phyloP scores from a whole-genome alignment of 306 rosid genomes.

The Coriaria nepalensis region DNA sequence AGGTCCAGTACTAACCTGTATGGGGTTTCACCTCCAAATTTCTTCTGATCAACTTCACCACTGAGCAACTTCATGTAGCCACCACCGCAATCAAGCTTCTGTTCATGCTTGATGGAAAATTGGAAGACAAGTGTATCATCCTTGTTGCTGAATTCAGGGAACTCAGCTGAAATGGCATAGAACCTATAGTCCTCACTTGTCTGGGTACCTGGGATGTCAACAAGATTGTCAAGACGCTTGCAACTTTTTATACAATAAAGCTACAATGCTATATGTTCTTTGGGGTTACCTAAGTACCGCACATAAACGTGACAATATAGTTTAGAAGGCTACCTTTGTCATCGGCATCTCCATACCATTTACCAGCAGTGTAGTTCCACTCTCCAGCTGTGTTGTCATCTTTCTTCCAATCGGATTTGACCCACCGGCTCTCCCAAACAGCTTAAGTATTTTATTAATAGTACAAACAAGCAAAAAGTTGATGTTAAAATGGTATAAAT shows the following conservation, averaged over 20 bases:
- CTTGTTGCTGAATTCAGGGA: slow-evolving; percentile 83
- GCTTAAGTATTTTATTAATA: slow-evolving; percentile 23
- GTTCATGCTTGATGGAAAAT: slow-evolving; percentile 81
- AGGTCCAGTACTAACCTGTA: no score
- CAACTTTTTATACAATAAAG: no score
- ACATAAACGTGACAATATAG: no score
- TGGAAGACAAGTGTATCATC: slow-evolving; percentile 68
- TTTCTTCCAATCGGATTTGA: slow-evolving; percentile 80
- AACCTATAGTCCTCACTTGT: slow-evolving; percentile 83
- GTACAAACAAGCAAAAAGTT: no score
- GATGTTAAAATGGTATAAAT: no score
- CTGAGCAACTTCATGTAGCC: not conserved
- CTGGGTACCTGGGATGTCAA: slow-evolving; percentile 52
- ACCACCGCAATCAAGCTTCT: slow-evolving; percentile 28
- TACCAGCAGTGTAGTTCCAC: slow-evolving; percentile 84
- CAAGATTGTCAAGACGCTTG: no score
- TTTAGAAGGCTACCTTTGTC: slow-evolving; percentile 47
- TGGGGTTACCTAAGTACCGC: no score
- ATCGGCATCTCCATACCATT: slow-evolving; percentile 71
- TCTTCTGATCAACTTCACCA: not conserved
- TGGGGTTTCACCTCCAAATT: no score
- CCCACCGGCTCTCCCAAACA: slow-evolving; percentile 86
- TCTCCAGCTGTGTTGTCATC: slow-evolving; percentile 74
- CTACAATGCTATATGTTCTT: no score
- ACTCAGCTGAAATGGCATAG: slow-evolving; percentile 78